Conservation (phyloP, 257 asterid genomes). For the Solanum arcanum region DNA sequence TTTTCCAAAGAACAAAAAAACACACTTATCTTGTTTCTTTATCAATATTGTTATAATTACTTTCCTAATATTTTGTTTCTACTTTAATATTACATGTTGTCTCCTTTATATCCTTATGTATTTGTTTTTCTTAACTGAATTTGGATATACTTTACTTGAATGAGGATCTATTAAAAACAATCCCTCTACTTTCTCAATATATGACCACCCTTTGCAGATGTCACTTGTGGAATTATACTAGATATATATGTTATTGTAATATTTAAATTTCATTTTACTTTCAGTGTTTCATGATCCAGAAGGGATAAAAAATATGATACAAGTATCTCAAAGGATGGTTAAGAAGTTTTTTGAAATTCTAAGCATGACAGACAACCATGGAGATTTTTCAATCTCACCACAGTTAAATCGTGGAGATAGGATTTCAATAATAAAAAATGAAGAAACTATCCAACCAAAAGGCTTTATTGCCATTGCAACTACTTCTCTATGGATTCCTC, state of each 20-base stretch:
- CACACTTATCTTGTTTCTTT: not conserved
- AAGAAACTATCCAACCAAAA: conserved; percentile 20
- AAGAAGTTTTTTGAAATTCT: conserved; percentile 34
- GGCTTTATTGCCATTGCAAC: conserved; percentile 42
- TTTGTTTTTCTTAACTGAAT: not conserved
- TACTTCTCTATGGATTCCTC: conserved; percentile 54
- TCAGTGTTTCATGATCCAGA: conserved; percentile 29
- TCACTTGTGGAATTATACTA: not conserved
- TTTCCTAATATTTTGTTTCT: not conserved
- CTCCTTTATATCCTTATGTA: not conserved
- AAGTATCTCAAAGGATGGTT: conserved; percentile 60
- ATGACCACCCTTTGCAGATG: not conserved
- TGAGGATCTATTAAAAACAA: not conserved
- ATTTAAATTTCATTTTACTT: not conserved
- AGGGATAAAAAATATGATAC: conserved; percentile 32
- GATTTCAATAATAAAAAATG: conserved; percentile 25
- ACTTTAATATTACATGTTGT: not conserved
- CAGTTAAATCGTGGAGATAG: conserved; percentile 30
- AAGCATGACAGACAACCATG: conserved; percentile 30
- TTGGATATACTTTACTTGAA: not conserved
- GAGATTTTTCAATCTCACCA: conserved; percentile 21
- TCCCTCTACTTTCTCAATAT: not conserved
- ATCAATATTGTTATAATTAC: not conserved
- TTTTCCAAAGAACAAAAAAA: not conserved
- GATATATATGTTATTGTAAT: not conserved